These are phyloP conservation scores for Huntiella bhutanensis DNA, from an alignment of 2,329 filamentous ascomycete species.

Conservation along the genomic window DNA sequence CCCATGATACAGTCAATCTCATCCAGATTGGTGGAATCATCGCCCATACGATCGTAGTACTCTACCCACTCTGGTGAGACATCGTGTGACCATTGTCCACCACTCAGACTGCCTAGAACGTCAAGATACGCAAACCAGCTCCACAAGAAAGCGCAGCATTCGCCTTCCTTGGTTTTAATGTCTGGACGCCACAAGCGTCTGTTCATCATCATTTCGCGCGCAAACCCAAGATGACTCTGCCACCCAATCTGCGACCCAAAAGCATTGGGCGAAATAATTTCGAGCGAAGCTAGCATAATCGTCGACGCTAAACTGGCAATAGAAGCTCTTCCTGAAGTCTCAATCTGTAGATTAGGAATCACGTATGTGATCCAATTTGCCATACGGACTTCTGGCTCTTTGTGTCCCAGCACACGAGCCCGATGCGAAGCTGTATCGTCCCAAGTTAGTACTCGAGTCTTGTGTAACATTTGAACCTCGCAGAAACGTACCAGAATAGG, in stretches of 20 bases:
- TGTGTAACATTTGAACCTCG: neutral
- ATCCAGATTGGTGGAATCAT: slow-evolving; percentile 33
- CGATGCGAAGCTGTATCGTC: slow-evolving; percentile 46
- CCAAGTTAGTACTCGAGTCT: neutral
- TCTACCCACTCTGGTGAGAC: slow-evolving; percentile 29
- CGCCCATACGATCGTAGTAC: slow-evolving; percentile 31
- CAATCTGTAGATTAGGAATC: slow-evolving; percentile 31
- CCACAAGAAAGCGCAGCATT: slow-evolving; percentile 50
- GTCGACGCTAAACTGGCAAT: slow-evolving; percentile 51
- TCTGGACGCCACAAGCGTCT: slow-evolving; percentile 18
- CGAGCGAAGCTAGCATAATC: slow-evolving; percentile 68
- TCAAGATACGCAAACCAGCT: slow-evolving; percentile 77
- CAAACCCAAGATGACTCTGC: slow-evolving; percentile 61
- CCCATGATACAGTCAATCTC: slow-evolving; percentile 62
- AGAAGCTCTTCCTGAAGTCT: slow-evolving; percentile 1
- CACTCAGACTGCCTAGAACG: slow-evolving; percentile 53
- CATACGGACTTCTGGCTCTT: slow-evolving; percentile 58
- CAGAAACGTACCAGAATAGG: slow-evolving; percentile 41
- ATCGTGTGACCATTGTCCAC: slow-evolving; percentile 30
- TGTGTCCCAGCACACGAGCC: slow-evolving; percentile 52
- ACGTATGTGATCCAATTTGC: slow-evolving; percentile 64
- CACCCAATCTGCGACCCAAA: slow-evolving; percentile 67
- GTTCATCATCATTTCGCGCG: slow-evolving; percentile 50
- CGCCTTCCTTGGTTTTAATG: slow-evolving; percentile 17
- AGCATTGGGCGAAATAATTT: slow-evolving; percentile 65